Base-by-base conservation (phyloP, 2,329 filamentous ascomycete species). In the Fusarium pseudonygamai region DNA sequence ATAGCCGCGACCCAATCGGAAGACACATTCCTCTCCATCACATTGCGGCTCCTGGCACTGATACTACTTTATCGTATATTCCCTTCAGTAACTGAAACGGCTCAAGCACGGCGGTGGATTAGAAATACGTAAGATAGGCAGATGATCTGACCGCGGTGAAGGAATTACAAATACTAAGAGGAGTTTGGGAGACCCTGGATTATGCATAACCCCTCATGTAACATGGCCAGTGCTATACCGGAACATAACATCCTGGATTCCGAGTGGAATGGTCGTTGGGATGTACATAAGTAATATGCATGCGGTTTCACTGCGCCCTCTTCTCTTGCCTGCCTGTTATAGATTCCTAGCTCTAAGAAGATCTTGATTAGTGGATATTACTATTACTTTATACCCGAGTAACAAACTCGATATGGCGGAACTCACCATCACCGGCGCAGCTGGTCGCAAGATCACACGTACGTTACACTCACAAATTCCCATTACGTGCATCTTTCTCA, bases 391-490 rank as follows among this genome's bases (percentile, higher is more conserved):
- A 32, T n/a, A 26, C 24, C 14, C 24, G 34, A 6, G 28, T 26
- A 14, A 14, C 22, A 13, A 36, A 12, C 24, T 47, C 15, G 47
- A 18, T 3, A 68, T 68, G 65, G 20, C 66, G 13, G 32, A 50
- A 16, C 37, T 68, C 14, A 69, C 49, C 6, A 63, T 69, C 0
- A 68, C 57, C 12, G 66, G 66, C 15, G 34, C 64, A 16, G 57
- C 28, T 15, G 66, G 57, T 14, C 49, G 66, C 10, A 56, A 63
- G 20, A 68, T 69, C 26, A 60, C 50, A 13, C 34, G 66, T 69
- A 68, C 4, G 43, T 50, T 32, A 11, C 11, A 16, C 11, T 1
- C 15, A 30, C 5, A 2, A 28, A 5, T 10, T 22, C 6, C n/a
- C 10, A 40, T n/a, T 6, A 34, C 28, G 11, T 45, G 5, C 26